Percentiles rank a stretch among this genome's conserved stretches.
Conservation (phyloP, 768 basidiomycete genomes). For the Collybiopsis confluens region DNA sequence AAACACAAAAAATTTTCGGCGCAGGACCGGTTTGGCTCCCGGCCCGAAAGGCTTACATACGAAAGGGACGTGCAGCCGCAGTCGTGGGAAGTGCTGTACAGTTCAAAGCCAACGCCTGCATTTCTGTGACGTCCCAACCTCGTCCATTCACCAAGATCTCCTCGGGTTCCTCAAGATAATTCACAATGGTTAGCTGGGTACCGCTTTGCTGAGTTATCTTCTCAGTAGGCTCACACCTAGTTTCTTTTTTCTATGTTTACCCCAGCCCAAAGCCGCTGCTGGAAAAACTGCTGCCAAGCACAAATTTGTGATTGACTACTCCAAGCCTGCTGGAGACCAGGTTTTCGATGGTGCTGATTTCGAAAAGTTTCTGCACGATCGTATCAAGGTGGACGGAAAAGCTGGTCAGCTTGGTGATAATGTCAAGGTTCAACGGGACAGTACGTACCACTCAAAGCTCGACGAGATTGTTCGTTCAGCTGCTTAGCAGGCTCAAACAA, state of each 20-base stretch:
- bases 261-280: constrained; percentile 56
- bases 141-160: constrained; percentile 21
- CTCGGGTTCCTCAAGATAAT: constrained; percentile 25
- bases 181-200: constrained; percentile 69
- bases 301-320: constrained; percentile 85
- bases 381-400: constrained; percentile 91
- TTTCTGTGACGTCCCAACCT: neutral
- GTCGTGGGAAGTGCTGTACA: constrained; percentile 41
- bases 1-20: constrained; percentile 3
- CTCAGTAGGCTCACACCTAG: constrained; percentile 82
- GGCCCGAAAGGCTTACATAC: too few relatives aligned
- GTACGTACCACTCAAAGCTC: constrained; percentile 37
- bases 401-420: constrained; percentile 87
- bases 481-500: constrained; percentile 32
- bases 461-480: neutral
- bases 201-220: constrained; percentile 87
- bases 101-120: constrained; percentile 22
- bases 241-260: constrained; percentile 23
- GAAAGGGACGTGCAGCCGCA: too few relatives aligned
- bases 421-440: constrained; percentile 83
- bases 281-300: constrained; percentile 58
- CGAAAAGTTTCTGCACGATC: constrained; percentile 89
- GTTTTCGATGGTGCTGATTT: constrained; percentile 60
- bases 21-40: too few relatives aligned
- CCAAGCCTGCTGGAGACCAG: constrained; percentile 64